These are phyloP conservation scores for Hypocreales sp. DNA, from an alignment of 2,329 filamentous ascomycete genomes.

Conservation along the genomic window DNA sequence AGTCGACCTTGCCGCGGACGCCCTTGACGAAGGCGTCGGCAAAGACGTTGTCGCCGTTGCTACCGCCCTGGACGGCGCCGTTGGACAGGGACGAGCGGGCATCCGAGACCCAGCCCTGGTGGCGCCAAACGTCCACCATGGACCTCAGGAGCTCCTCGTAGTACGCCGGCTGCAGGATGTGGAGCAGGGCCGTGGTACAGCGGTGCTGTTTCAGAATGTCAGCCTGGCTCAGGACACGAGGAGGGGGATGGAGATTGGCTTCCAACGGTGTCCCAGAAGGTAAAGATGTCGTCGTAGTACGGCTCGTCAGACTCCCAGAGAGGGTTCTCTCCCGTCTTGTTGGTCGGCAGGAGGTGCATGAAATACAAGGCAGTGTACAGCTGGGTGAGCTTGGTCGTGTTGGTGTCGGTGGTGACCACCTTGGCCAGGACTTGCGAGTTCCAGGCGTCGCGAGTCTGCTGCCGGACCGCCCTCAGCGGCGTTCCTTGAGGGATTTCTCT, in stretches of 20 bases:
- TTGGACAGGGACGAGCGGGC: conserved; percentile 54
- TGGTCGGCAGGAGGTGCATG: conserved; percentile 53
- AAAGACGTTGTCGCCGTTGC: conserved; percentile 55
- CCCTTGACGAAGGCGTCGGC: conserved; percentile 60
- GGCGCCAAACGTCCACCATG: conserved; percentile 51
- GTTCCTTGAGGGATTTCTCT: conserved; percentile 35
- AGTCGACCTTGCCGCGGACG: conserved; percentile 45
- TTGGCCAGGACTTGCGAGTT: conserved; percentile 46
- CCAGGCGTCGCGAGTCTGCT: conserved; percentile 37
- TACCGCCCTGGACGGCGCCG: conserved; percentile 53
- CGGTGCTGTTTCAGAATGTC: conserved; percentile 29
- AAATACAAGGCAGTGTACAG: conserved; percentile 57
- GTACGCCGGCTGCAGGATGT: conserved; percentile 44
- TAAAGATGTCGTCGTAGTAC: conserved; percentile 59
- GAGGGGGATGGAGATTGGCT: background rate
- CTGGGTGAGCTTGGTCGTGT: conserved; percentile 38
- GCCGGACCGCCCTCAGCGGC: conserved; percentile 25
- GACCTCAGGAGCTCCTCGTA: conserved; percentile 53
- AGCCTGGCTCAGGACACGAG: conserved; percentile 1
- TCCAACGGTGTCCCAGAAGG: conserved; percentile 40
- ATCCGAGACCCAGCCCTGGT: conserved; percentile 50
- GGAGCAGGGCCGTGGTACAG: conserved; percentile 48
- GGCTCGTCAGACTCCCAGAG: conserved; percentile 48
- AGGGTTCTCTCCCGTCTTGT: conserved; percentile 57
- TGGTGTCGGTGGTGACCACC: conserved; percentile 41